These are phyloP conservation scores for Euphrasia arctica DNA, from an alignment of 305 asterid genomes.

Conservation along the genomic window DNA sequence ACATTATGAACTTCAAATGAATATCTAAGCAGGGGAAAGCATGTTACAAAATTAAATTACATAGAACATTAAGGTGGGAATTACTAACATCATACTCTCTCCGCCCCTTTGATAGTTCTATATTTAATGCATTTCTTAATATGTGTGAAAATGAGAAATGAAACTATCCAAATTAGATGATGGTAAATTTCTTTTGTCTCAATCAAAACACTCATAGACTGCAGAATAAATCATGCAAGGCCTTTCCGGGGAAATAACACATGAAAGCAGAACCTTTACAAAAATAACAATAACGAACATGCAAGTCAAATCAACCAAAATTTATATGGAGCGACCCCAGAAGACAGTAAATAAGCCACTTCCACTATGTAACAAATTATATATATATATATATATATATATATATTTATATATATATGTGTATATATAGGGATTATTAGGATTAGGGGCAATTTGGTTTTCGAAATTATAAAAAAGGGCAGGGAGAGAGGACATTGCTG, in stretches of 20 bases:
- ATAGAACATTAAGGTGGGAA: slow-evolving; percentile 19
- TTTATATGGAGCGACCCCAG: slow-evolving; percentile 17
- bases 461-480: no score
- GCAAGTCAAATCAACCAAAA: slow-evolving; percentile 4
- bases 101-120: background rate
- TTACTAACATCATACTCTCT: background rate
- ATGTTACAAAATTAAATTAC: slow-evolving; percentile 5
- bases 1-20: slow-evolving; percentile 17
- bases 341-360: background rate
- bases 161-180: no score
- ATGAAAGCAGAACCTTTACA: slow-evolving; percentile 19
- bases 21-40: slow-evolving; percentile 10
- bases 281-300: slow-evolving; percentile 4
- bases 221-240: slow-evolving; percentile 14
- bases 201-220: background rate
- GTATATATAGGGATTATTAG: no score
- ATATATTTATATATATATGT: background rate
- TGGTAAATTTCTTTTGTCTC: background rate
- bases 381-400: background rate
- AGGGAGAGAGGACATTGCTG: no score
- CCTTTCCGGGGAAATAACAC: slow-evolving; percentile 13
- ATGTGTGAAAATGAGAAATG: no score
- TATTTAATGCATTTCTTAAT: no score
- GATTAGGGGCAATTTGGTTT: no score
- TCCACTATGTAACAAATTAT: background rate